phyloP scores from a whole-genome alignment of 106 monocot species.

The Dendrobium huoshanense region DNA sequence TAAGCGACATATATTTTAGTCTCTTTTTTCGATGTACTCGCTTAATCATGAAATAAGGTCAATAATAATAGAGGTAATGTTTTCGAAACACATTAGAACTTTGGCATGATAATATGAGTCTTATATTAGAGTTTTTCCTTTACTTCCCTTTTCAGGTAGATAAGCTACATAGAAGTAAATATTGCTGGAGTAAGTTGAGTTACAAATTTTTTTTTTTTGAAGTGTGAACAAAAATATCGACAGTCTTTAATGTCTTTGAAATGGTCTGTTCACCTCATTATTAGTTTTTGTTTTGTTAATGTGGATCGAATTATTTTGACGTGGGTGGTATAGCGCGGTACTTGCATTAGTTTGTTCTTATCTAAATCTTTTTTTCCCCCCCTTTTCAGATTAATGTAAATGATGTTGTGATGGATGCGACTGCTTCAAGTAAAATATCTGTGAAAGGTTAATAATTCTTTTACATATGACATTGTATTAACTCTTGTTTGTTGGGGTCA shows the following conservation, averaged over 20 bases:
- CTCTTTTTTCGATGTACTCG: no score
- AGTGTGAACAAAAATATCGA: background rate
- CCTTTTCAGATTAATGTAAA: slow-evolving; percentile 22
- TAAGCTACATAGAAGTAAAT: background rate
- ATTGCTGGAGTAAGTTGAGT: background rate
- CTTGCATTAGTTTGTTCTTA: background rate
- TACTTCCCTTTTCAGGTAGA: background rate
- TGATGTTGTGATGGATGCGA: slow-evolving; percentile 9
- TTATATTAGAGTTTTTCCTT: background rate
- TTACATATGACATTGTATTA: slow-evolving; percentile 1
- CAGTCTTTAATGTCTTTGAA: background rate
- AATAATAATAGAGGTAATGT: background rate
- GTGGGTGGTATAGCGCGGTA: background rate
- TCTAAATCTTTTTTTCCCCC: background rate
- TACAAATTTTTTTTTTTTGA: background rate
- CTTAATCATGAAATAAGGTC: no score
- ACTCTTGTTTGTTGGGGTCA: background rate
- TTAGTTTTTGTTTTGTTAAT: background rate
- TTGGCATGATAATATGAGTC: background rate
- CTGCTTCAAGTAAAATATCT: slow-evolving; percentile 2
- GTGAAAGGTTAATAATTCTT: slow-evolving; percentile 30
- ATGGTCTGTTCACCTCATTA: background rate
- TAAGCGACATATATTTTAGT: no score
- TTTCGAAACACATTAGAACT: background rate
- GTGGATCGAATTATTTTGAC: background rate